Conservation (phyloP, 805 yeast species). For the Pichia kluyveri region DNA sequence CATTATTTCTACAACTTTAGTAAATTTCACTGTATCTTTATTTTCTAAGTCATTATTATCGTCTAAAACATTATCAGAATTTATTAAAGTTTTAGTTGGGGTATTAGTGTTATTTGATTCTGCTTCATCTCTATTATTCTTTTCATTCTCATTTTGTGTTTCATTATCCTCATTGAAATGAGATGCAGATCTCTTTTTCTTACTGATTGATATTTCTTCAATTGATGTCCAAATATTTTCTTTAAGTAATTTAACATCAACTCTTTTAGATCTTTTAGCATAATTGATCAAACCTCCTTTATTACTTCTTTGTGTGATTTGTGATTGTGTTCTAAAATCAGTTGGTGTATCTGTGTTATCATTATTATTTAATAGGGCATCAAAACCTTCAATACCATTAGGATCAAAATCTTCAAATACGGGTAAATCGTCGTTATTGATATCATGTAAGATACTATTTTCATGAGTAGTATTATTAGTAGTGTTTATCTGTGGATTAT, state of each 20-base stretch:
- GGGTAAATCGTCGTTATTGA: conserved; percentile 7
- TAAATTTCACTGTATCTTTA: conserved; percentile 17
- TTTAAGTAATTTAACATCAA: conserved; percentile 38
- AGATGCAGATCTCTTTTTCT: conserved; percentile 24
- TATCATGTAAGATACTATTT: conserved; percentile 28
- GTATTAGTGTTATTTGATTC: background rate
- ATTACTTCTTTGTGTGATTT: background rate
- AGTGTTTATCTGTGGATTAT: background rate
- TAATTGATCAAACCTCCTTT: conserved; percentile 20
- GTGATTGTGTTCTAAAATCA: background rate
- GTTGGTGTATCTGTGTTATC: background rate
- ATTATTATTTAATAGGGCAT: conserved; percentile 5
- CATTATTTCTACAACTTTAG: conserved; percentile 29
- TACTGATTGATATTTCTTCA: conserved; percentile 19
- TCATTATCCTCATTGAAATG: conserved; percentile 14
- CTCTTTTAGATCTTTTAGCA: conserved; percentile 39
- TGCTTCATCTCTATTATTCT: background rate
- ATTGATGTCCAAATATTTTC: conserved; percentile 38
- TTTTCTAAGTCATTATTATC: conserved; percentile 1
- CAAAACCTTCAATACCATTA: conserved; percentile 14
- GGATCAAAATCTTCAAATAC: conserved; percentile 29
- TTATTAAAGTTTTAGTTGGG: background rate
- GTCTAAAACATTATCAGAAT: background rate
- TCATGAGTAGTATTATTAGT: conserved; percentile 2
- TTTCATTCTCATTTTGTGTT: conserved; percentile 7